A percentile compares a stretch with the other conserved stretches of the same genome.
Conservation (phyloP, 2,329 filamentous ascomycete species). For the Fusarium cyanostomum region DNA sequence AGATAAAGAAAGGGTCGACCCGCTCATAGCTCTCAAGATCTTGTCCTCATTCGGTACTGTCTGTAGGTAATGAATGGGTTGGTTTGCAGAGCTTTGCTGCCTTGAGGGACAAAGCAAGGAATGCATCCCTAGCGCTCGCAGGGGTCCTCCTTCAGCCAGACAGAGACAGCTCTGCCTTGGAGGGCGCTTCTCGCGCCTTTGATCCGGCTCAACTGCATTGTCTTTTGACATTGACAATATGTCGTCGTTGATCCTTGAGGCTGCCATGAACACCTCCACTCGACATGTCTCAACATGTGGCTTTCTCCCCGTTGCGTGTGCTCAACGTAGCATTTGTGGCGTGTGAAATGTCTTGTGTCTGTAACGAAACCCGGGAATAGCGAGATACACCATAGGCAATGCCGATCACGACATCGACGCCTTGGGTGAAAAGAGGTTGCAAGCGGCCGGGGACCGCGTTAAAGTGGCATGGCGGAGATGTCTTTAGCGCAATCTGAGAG, state of each 20-base stretch:
- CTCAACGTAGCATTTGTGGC: slow-evolving; percentile 23
- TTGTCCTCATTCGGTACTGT: slow-evolving; percentile 22
- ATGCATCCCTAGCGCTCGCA: slow-evolving; percentile 4
- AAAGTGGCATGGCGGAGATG: slow-evolving; percentile 34
- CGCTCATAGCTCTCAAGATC: slow-evolving; percentile 22
- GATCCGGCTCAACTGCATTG: background rate
- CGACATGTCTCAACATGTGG: slow-evolving; percentile 5
- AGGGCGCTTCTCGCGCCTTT: background rate
- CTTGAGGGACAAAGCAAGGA: slow-evolving; percentile 7
- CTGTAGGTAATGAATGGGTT: slow-evolving; percentile 16
- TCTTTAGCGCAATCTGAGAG: slow-evolving; percentile 6
- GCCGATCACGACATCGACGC: slow-evolving; percentile 41
- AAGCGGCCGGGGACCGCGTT: slow-evolving; percentile 16
- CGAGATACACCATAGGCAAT: slow-evolving; percentile 33
- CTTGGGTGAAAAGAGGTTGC: slow-evolving; percentile 16
- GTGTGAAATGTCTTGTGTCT: slow-evolving; percentile 3
- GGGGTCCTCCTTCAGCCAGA: background rate
- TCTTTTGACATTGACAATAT: background rate
- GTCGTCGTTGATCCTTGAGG: background rate
- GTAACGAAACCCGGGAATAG: slow-evolving; percentile 9
- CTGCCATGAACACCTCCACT: slow-evolving; percentile 12
- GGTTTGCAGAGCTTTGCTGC: slow-evolving; percentile 1
- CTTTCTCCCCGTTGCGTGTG: slow-evolving; percentile 5
- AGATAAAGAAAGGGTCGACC: slow-evolving; percentile 34
- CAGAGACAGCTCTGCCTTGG: background rate